Percentiles rank a stretch among this genome's conserved stretches.
Conservation (phyloP, 176 grass and related monocot genomes). For the Panicum miliaceum region DNA sequence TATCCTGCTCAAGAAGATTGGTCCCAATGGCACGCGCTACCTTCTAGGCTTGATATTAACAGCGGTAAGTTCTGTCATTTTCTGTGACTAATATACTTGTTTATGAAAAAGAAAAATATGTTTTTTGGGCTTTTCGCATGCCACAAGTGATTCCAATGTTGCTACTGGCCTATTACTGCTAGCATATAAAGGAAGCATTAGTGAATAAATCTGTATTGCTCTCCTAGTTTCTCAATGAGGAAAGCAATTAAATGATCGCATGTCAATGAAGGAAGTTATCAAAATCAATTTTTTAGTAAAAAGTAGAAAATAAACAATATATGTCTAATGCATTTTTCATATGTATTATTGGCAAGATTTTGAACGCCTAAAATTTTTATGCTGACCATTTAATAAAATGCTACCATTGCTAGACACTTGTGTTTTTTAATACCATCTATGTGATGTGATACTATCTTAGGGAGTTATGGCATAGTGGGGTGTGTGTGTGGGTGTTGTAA, state of each 20-base stretch:
- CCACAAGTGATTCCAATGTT: not conserved
- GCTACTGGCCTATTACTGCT: not conserved
- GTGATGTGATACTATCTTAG: not conserved
- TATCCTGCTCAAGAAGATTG: slow-evolving; percentile 87
- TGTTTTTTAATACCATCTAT: not conserved
- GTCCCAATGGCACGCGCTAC: slow-evolving; percentile 63
- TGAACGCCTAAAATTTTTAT: not conserved
- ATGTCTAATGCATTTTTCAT: slow-evolving; percentile 9
- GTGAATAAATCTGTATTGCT: not conserved
- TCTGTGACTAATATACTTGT: not conserved
- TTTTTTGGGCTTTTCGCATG: not conserved
- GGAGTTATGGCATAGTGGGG: no score
- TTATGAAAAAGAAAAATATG: not conserved
- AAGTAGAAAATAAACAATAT: not conserved
- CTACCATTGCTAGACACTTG: not conserved
- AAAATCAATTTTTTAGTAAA: not conserved
- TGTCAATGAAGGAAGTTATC: slow-evolving; percentile 6
- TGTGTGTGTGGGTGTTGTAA: no score
- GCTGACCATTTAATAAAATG: slow-evolving; percentile 14
- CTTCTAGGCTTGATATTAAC: slow-evolving; percentile 71
- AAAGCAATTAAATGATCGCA: not conserved
- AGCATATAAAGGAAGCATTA: slow-evolving; percentile 23
- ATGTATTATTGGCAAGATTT: not conserved
- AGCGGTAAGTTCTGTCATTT: slow-evolving; percentile 52
- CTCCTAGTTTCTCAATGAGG: slow-evolving; percentile 14